phyloP scores from a whole-genome alignment of 2,329 filamentous ascomycete species.

The Colletotrichum orbiculare region DNA sequence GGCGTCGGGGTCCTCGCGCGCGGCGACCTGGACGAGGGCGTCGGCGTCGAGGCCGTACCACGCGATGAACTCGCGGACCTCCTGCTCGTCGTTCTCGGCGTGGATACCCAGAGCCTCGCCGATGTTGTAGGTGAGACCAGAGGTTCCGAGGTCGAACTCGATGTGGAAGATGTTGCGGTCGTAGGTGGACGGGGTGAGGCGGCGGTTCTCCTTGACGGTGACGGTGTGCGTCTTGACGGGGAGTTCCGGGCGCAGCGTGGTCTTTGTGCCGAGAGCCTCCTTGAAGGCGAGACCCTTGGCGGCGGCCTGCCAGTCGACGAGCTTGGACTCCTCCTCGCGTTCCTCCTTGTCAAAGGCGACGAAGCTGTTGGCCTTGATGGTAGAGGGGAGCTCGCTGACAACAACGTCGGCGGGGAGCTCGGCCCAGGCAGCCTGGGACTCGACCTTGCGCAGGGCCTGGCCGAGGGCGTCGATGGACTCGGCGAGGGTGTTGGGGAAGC shows the following conservation, averaged over 20 bases:
- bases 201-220: slow-evolving; percentile 93
- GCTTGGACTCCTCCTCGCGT: slow-evolving; percentile 69
- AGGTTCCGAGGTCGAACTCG: slow-evolving; percentile 93
- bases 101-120: slow-evolving; percentile 97
- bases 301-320: slow-evolving; percentile 83
- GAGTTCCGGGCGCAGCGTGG: slow-evolving; percentile 84
- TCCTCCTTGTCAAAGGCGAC: slow-evolving; percentile 81
- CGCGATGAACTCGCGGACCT: slow-evolving; percentile 87
- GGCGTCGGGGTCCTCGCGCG: slow-evolving; percentile 78
- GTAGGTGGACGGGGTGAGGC: slow-evolving; percentile 87
- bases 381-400: slow-evolving; percentile 65
- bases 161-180: slow-evolving; percentile 99
- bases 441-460: slow-evolving; percentile 76
- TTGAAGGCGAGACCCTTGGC: slow-evolving; percentile 94
- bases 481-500: slow-evolving; percentile 58
- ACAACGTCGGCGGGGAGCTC: slow-evolving; percentile 71
- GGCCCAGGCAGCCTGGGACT: slow-evolving; percentile 84
- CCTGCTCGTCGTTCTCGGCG: slow-evolving; percentile 85
- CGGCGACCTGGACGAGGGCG: slow-evolving; percentile 90
- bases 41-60: slow-evolving; percentile 87
- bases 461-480: slow-evolving; percentile 76
- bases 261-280: slow-evolving; percentile 85
- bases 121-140: slow-evolving; percentile 94
- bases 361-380: slow-evolving; percentile 85
- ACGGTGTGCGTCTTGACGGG: slow-evolving; percentile 87